phyloP scores from a whole-genome alignment of 2,329 filamentous ascomycete genomes.

The Curvularia sp. region DNA sequence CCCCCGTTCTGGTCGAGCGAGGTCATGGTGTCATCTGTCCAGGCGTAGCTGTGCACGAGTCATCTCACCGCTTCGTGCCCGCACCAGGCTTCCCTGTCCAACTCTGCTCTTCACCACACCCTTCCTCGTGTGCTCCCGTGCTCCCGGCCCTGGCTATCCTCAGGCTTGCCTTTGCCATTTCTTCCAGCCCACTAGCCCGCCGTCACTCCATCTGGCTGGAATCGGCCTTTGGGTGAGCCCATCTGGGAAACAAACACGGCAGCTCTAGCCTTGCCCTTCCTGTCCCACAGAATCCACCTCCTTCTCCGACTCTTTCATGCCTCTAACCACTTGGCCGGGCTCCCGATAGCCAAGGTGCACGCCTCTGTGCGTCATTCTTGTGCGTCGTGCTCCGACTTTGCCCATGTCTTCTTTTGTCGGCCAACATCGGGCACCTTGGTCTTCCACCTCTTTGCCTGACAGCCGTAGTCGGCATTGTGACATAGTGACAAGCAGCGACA shows the following conservation, averaged over 20 bases:
- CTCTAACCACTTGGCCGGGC: conserved; percentile 31
- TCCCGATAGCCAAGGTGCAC: conserved; percentile 7
- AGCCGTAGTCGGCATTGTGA: background rate
- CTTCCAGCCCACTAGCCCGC: conserved; percentile 36
- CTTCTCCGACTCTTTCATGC: conserved; percentile 16
- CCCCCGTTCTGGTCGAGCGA: conserved; percentile 17
- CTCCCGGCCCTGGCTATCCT: conserved; percentile 38
- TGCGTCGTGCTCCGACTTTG: conserved; percentile 4
- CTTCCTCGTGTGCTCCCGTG: conserved; percentile 36
- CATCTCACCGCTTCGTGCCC: conserved; percentile 45
- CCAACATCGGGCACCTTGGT: conserved; percentile 22
- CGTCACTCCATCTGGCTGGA: conserved; percentile 34
- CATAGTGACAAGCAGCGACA: conserved; percentile 23
- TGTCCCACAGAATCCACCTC: no score
- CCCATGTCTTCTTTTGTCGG: conserved; percentile 14
- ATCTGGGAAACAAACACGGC: conserved; percentile 38
- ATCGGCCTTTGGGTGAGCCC: conserved; percentile 26
- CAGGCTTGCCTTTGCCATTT: conserved; percentile 22
- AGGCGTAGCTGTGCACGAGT: conserved; percentile 41
- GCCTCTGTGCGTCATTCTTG: conserved; percentile 26
- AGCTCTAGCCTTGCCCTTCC: conserved; percentile 36
- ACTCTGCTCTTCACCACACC: conserved; percentile 20
- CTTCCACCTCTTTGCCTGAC: conserved; percentile 25
- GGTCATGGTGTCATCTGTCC: conserved; percentile 47
- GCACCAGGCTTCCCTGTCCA: conserved; percentile 34